Base-by-base conservation (phyloP, 192 early-diverging fungal genomes). In the Entrophospora sp. region DNA sequence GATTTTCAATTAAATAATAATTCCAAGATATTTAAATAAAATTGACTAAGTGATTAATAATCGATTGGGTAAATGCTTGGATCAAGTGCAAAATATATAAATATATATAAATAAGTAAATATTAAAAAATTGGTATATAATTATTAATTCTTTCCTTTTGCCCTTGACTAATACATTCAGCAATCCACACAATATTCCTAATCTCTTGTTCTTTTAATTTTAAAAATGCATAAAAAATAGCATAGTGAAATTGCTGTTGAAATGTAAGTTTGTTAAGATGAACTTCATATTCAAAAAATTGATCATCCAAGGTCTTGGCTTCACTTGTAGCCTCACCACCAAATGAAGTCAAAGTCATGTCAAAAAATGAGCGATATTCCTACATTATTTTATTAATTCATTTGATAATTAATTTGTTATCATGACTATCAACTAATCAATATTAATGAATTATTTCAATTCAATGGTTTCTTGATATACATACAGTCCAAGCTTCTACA, bases 191-290 rank as follows among this genome's bases (percentile, higher is more conserved):
- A 77, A 99, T 92, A 73, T 98, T 98, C 38, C 97, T 83, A 61
- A 99, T 91, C 77, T 99, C 95, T 65, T 99, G 97, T 78, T 99
- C 96, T 81, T 94, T 95, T 62, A 99, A 78, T 73, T 93, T 91
- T 56, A 99, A 75, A 82, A 87, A 99, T 32, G 92, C 81, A 71
- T 95, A 99, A 66, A 98, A 99, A 16, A 96, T 83, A 37, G 89
- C 93, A 72, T 84, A 98, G 67, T 96, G 92, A 83, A 98, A 99
- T 75, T 99, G 95, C 75, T 94, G 93, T 70, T 91, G 86, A 73
- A 95, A 99, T 24, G 91, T 78, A 43, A 85, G 80, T 74, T 90
- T 91, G 87, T 98, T 98, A 64, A 96, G 85, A 62, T 90, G 79
- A 27, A 95, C 95, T 70, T 99, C 95, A 68, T 89, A 85, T 61